Percentiles rank a stretch among this genome's conserved stretches.
Conservation (phyloP, 225 moss, liverwort and hornwort genomes). For the Polytrichum commune region DNA sequence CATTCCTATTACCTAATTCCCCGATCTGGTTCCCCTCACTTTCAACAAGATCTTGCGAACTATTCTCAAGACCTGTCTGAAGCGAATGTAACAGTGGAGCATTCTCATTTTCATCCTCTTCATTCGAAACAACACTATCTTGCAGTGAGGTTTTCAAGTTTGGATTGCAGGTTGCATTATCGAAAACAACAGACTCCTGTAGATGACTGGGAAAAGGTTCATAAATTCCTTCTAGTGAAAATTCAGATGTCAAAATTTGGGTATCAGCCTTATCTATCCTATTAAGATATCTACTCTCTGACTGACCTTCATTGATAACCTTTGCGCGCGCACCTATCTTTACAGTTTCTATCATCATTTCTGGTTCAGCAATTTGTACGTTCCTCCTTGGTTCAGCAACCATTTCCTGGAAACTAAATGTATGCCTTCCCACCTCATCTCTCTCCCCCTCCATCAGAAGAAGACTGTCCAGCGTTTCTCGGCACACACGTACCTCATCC, state of each 20-base stretch:
- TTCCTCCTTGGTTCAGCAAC: too few relatives aligned
- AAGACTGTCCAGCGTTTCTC: slow-evolving; percentile 1
- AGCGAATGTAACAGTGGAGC: slow-evolving; percentile 16
- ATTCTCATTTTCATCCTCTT: slow-evolving; percentile 2
- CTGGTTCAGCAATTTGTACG: slow-evolving; percentile 10
- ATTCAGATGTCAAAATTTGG: slow-evolving; percentile 32
- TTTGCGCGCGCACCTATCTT: slow-evolving; percentile 13
- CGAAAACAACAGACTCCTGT: slow-evolving; percentile 20
- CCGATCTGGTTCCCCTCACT: slow-evolving; percentile 11
- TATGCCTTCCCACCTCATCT: slow-evolving; percentile 13
- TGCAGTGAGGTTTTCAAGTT: slow-evolving; percentile 11
- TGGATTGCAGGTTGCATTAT: slow-evolving; percentile 12
- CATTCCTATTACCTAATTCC: slow-evolving; percentile 10
- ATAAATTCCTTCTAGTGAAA: slow-evolving; percentile 25
- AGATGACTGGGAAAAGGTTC: slow-evolving; percentile 10
- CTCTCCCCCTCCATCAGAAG: slow-evolving; percentile 20
- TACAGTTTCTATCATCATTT: slow-evolving; percentile 9
- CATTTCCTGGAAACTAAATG: slow-evolving; percentile 2
- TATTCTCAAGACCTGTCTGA: slow-evolving; percentile 4
- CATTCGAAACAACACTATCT: slow-evolving; percentile 9
- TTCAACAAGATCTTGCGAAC: background rate
- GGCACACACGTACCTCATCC: slow-evolving; percentile 6
- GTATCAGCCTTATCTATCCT: slow-evolving; percentile 32
- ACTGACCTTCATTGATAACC: slow-evolving; percentile 19
- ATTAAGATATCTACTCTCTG: slow-evolving; percentile 16